Evolutionary conservation across 352 stramenopile species (phyloP), one percentile per base, ranked within the genome.

Genomic region (Phytophthora brassicae): DNA sequence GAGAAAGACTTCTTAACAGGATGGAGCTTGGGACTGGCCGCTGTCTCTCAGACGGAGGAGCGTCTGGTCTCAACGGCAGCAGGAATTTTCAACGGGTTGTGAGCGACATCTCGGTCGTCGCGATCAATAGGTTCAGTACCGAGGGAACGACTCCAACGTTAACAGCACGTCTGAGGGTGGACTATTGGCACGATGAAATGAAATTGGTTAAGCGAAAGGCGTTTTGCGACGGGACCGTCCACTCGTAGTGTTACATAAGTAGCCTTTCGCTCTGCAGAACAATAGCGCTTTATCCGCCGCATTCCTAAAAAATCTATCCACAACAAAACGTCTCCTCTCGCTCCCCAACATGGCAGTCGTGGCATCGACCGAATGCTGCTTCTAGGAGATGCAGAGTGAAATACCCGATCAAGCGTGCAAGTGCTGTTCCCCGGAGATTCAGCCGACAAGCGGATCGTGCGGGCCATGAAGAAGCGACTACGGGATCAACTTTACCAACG

Each of bases 401-500:
- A 11, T 39, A 14, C 2, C 33, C 33, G 16, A 39, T 11, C 33
- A 11, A 39, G 17, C 33, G 33, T 5, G 12, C 33, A 39, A 17
- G 33, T 39, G 33, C 12, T 19, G 11, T 0, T 59, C 35, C 55
- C 64, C 42, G 59, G 41, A 46, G 45, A 64, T n/a, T 0, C 16
- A 14, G 4, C 33, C 35, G 53, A 72, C 8, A 68, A 72, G 19
- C 58, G 48, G 4, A 45, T 23, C 24, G 20, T 65, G 33, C 33
- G 33, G 9, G 33, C 33, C 33, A 39, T 39, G 33, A 39, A 39
- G 33, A 39, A 39, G 33, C 33, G 33, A 1, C 33, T 78, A 9
- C 54, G 68, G 19, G 70, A 78, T 29, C 62, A 62, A 14, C 54
- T 78, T 24, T 78, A 78, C 66, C 65, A 74, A 35, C 64, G 69